A percentile compares a stretch with the other conserved stretches of the same genome.
These are phyloP conservation scores for Cordyceps cateniannulata DNA, from an alignment of 2,329 filamentous ascomycete genomes.

Conservation along the genomic window DNA sequence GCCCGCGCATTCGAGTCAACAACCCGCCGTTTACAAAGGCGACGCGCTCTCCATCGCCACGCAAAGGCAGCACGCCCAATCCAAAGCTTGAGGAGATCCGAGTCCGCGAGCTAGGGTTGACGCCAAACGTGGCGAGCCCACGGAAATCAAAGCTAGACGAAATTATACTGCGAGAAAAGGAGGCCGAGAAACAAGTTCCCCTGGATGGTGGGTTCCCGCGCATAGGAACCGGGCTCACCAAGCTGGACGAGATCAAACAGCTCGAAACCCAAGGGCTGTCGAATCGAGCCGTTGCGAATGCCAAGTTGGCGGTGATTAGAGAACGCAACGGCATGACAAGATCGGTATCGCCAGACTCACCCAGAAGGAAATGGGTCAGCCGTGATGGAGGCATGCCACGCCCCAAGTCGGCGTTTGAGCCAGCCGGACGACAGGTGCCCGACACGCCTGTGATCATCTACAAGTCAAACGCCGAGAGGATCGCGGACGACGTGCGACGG, in stretches of 20 bases:
- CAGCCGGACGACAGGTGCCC: conserved; percentile 27
- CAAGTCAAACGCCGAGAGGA: conserved; percentile 18
- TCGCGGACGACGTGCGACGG: conserved; percentile 1
- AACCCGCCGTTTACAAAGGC: conserved; percentile 26
- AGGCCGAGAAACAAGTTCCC: conserved; percentile 26
- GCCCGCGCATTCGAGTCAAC: conserved; percentile 42
- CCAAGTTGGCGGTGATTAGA: conserved; percentile 46
- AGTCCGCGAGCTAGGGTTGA: conserved; percentile 27
- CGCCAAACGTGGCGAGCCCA: conserved; percentile 3
- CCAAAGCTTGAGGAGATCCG: conserved; percentile 40
- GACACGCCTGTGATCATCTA: conserved; percentile 37
- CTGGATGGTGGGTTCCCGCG: conserved; percentile 23
- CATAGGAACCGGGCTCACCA: conserved; percentile 31
- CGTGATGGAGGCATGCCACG: conserved; percentile 12
- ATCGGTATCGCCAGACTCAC: conserved; percentile 36
- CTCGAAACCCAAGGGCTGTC: conserved; percentile 39
- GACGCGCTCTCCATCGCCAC: conserved; percentile 1
- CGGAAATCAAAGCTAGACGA: conserved; percentile 27
- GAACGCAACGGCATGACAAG: conserved; percentile 41
- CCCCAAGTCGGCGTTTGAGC: conserved; percentile 22
- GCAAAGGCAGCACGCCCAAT: conserved; percentile 29
- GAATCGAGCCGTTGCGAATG: conserved; percentile 40
- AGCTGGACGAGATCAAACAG: conserved; percentile 42
- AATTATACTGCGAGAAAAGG: conserved; percentile 28
- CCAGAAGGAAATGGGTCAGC: neutral